These are phyloP conservation scores for Lipomyces lipofer DNA, from an alignment of 805 yeast genomes.

Conservation along the genomic window DNA sequence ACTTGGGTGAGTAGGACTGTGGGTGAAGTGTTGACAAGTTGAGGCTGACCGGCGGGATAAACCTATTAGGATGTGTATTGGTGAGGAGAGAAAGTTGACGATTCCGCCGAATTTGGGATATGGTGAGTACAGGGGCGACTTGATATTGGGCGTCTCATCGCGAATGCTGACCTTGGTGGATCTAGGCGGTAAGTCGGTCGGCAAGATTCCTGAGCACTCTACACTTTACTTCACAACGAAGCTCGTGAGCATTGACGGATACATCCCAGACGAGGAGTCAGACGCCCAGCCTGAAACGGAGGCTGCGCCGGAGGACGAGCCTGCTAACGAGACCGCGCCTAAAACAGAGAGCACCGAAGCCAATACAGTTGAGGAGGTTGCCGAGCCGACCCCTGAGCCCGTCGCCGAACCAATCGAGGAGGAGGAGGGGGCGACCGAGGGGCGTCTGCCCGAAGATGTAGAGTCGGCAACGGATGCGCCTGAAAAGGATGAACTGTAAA, in stretches of 20 bases:
- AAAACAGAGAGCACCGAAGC: background rate
- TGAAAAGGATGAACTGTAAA: constrained; percentile 25
- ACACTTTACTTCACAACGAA: constrained; percentile 69
- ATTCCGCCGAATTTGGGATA: constrained; percentile 81
- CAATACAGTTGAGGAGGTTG: background rate
- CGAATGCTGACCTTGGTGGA: too few species aligned
- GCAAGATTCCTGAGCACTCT: constrained; percentile 75
- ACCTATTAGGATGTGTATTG: constrained; percentile 80
- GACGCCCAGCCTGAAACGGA: constrained; percentile 8
- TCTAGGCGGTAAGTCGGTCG: constrained; percentile 34
- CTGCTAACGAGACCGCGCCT: constrained; percentile 5
- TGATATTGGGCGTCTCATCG: too few species aligned
- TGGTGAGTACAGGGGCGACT: constrained; percentile 56
- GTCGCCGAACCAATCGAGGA: background rate
- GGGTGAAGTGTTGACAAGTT: background rate
- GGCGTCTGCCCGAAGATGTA: too few species aligned
- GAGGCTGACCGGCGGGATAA: background rate
- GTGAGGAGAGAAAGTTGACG: constrained; percentile 75
- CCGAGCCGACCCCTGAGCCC: constrained; percentile 1
- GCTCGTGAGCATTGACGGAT: constrained; percentile 51
- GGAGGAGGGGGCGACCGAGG: too few species aligned
- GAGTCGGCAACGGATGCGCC: background rate
- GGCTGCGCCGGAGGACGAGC: background rate
- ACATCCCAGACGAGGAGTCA: constrained; percentile 11
- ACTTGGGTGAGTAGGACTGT: constrained; percentile 42